Percentiles rank a stretch among this genome's conserved stretches.
phyloP scores from a whole-genome alignment of 495 filamentous ascomycete species.

The Niebla homalea region DNA sequence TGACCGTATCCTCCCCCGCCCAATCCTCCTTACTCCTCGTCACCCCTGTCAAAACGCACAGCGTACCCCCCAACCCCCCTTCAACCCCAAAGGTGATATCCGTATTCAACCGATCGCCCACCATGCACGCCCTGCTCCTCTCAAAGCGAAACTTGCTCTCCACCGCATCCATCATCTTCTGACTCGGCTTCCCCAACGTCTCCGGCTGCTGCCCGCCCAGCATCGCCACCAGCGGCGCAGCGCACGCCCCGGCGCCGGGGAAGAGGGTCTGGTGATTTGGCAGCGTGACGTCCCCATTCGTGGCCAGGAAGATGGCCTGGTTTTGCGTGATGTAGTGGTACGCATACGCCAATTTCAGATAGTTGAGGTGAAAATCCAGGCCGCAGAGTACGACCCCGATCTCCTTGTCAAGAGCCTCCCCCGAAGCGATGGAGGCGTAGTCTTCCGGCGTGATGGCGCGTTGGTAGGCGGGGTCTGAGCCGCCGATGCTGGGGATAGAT shows the following conservation, averaged over 20 bases:
- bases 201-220: constrained; percentile 50
- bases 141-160: constrained; percentile 91
- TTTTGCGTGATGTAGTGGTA: constrained; percentile 67
- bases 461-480: constrained; percentile 68
- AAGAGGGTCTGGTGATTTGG: constrained; percentile 70
- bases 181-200: constrained; percentile 82
- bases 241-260: constrained; percentile 78
- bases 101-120: constrained; percentile 86
- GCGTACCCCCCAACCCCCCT: constrained; percentile 77
- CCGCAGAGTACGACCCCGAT: constrained; percentile 83
- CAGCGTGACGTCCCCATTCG: constrained; percentile 80
- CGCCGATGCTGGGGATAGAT: constrained; percentile 68
- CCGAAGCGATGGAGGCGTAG: constrained; percentile 60
- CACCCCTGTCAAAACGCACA: constrained; percentile 87
- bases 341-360: constrained; percentile 73
- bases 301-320: constrained; percentile 84
- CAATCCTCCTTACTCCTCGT: constrained; percentile 68
- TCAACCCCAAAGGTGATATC: constrained; percentile 94
- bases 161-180: constrained; percentile 98
- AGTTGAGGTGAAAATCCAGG: constrained; percentile 86
- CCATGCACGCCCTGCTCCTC: constrained; percentile 78
- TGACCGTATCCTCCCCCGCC: constrained; percentile 45
- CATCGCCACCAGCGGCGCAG: constrained; percentile 69
- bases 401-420: constrained; percentile 65
- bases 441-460: constrained; percentile 68